Base-by-base conservation (phyloP, 108 stramenopile genomes). In the Epipyxis sp. region DNA sequence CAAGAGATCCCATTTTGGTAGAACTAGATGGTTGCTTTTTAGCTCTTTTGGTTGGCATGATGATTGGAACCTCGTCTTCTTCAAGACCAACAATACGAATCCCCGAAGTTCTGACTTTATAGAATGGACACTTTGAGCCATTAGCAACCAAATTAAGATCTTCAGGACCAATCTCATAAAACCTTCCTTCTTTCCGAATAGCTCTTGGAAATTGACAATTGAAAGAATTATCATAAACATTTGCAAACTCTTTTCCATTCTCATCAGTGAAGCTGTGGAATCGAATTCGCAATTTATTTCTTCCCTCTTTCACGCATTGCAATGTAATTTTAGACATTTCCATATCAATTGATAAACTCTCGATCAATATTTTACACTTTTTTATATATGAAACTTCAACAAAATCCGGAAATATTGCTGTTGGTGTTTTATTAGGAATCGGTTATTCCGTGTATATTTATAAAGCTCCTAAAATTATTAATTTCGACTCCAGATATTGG, bases 241-340 rank as follows among this genome's bases (percentile, higher is more conserved):
- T 65, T 3, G 61, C 34, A 32, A 35, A 65, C 10, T 32, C 61
- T 32, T 65, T 65, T 3, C 61, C 61, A 3, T 3, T 32, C 6
- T 29, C 10, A 65, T 65, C 34, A 37, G 61, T 65, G 25, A 65
- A 65, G 34, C 34, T 35, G 34, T 65, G 61, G 61, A 65, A 65
- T 3, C 61, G 61, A 65, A 65, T 65, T 6, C 61, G 61, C 13
- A 65, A 32, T 32, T 65, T 65, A 32, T 32, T 32, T 65, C 25
- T 29, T n/a, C n/a, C n/a, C 35, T 65, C 61, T 35, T 32, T 16
- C 6, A 65, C 61, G 25, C 61, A 65, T 65, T 65, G 61, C 61
- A 65, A 65, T 32, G 61, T 65, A 37, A 65, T 65, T 50, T 50
- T 50, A n/a, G n/a, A n/a, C n/a, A n/a, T n/a, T n/a, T n/a, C n/a